These are phyloP conservation scores for Botrytis hyacinthi DNA, from an alignment of 2,329 filamentous ascomycete species.

Conservation along the genomic window DNA sequence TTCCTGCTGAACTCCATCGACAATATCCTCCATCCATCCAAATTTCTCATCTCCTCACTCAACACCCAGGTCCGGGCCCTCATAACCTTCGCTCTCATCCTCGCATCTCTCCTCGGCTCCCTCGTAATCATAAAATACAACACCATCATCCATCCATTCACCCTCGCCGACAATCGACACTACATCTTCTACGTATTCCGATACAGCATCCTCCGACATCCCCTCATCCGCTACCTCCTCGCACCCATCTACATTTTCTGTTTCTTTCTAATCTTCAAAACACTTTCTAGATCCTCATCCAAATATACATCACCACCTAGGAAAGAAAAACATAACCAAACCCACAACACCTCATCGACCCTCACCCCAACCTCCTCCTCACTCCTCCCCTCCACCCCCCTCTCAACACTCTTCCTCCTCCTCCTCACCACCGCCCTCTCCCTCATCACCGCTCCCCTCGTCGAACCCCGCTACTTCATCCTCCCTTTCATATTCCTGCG, in stretches of 20 bases:
- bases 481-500: constrained; percentile 94
- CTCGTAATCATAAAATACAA: constrained; percentile 67
- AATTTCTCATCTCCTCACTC: constrained; percentile 30
- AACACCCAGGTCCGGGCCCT: neutral
- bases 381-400: constrained; percentile 37
- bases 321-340: neutral
- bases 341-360: neutral
- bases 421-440: constrained; percentile 72
- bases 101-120: neutral
- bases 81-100: neutral
- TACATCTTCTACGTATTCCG: constrained; percentile 98
- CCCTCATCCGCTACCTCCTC: constrained; percentile 63
- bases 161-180: constrained; percentile 91
- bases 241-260: constrained; percentile 68
- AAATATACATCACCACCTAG: neutral
- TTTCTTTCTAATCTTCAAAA: constrained; percentile 65
- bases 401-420: constrained; percentile 55
- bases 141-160: constrained; percentile 94
- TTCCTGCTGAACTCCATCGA: constrained; percentile 40
- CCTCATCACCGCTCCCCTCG: constrained; percentile 82
- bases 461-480: constrained; percentile 96
- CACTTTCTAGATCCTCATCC: constrained; percentile 49
- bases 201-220: constrained; percentile 68
- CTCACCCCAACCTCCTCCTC: neutral
- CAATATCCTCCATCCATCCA: constrained; percentile 32